Evolutionary conservation across 768 basidiomycete genomes (phyloP), one percentile per base, ranked within the genome.

Genomic region (Erythrobasidium yunnanense): DNA sequence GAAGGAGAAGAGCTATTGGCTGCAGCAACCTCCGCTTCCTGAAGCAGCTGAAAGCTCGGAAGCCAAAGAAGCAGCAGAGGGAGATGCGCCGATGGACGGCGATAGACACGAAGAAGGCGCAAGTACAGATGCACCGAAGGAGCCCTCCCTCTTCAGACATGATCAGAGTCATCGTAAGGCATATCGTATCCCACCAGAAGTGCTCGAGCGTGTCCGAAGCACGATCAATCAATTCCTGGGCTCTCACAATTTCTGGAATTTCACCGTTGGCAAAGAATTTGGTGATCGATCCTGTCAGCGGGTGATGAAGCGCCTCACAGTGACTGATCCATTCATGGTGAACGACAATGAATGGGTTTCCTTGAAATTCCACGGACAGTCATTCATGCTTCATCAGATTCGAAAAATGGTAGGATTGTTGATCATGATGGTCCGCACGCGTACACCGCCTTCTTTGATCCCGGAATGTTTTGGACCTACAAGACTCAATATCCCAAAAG

Each of bases 331-430:
- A n/a, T 83, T 81, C 2, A 87, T 93, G 1, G 86, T 90, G 68
- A 90, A 88, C 22, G 85, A 85, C 38, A 92, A 87, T 1, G 93
- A 99, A 73, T 97, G 93, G 92, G 83, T 97, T 47, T 87, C 87
- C 49, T 85, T 97, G 20, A 79, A 87, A 67, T 87, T 95, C 75
- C 90, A 97, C 74, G 95, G 93, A 0, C 95, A 99, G 76, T 91
- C 89, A 71, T 99, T 99, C 76, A 97, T 99, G 95, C 78, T 99
- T 58, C 93, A 99, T 76, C 95, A 99, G 80, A 91, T 91, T 57
- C 87, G 95, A 67, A 99, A 99, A 78, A 99, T 99, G 95, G 88
- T 96, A 78, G 83, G 86, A 2, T 81, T 83, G 33, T 80, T 91
- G 18, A 83, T 96, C n/a, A 79, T 96, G 45, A 79, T 84, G 18